phyloP scores from a whole-genome alignment of 129 eudicot species.

The Flaveria trinervia region DNA sequence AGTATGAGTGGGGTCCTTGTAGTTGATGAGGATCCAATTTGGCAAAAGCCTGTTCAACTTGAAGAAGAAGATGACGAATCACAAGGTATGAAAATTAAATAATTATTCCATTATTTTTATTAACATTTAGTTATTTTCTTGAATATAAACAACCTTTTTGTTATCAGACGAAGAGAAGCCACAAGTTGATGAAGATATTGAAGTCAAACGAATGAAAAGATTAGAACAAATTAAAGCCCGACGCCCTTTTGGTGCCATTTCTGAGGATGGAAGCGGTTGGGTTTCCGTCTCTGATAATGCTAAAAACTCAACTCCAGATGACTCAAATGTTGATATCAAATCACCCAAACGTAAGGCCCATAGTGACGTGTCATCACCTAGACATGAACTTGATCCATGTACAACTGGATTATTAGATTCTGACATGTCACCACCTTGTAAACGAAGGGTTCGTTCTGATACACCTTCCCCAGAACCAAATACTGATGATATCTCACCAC shows the following conservation, averaged over 20 bases:
- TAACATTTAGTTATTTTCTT: not conserved
- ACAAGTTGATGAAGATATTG: constrained; percentile 84
- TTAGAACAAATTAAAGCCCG: constrained; percentile 56
- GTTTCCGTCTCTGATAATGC: constrained; percentile 59
- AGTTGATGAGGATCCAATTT: constrained; percentile 88
- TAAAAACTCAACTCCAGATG: constrained; percentile 26
- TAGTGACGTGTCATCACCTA: constrained; percentile 51
- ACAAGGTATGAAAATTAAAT: constrained; percentile 48
- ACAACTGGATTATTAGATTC: constrained; percentile 20
- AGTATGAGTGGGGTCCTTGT: constrained; percentile 61
- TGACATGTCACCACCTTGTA: constrained; percentile 74
- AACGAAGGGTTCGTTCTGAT: constrained; percentile 40
- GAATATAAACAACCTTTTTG: not conserved
- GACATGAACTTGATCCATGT: constrained; percentile 28
- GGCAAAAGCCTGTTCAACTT: constrained; percentile 80
- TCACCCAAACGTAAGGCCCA: constrained; percentile 51
- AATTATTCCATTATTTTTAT: not conserved
- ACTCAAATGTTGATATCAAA: constrained; percentile 52
- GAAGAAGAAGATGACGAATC: constrained; percentile 76
- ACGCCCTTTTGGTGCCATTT: constrained; percentile 77
- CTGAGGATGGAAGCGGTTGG: constrained; percentile 99
- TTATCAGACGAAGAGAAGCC: constrained; percentile 82
- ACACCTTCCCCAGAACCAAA: constrained; percentile 52
- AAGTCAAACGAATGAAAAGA: constrained; percentile 89
- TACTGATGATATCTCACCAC: constrained; percentile 45